Conservation (phyloP, 2,329 filamentous ascomycete species). For the Trichoderma lentiforme region DNA sequence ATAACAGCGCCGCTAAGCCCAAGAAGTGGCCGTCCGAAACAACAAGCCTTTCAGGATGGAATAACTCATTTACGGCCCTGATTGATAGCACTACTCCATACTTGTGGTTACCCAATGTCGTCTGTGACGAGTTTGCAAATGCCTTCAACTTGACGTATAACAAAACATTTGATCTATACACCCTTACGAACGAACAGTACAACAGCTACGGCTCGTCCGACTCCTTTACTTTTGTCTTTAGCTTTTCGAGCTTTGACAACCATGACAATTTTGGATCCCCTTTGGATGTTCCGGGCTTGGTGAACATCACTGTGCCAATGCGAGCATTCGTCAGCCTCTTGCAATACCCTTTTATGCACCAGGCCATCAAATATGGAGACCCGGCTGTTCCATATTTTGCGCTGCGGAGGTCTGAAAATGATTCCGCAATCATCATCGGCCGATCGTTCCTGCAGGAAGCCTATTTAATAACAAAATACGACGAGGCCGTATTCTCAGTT, state of each 20-base stretch:
- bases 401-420: constrained; percentile 53
- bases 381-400: constrained; percentile 61
- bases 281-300: constrained; percentile 46
- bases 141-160: constrained; percentile 65
- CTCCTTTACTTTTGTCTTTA: constrained; percentile 55
- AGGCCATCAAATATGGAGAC: constrained; percentile 42
- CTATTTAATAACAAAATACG: constrained; percentile 56
- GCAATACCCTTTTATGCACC: constrained; percentile 47
- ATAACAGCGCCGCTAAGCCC: constrained; percentile 27
- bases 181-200: constrained; percentile 57
- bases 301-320: constrained; percentile 54
- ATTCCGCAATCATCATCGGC: constrained; percentile 59
- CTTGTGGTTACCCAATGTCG: constrained; percentile 57
- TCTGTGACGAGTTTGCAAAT: constrained; percentile 63
- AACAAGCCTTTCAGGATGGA: constrained; percentile 42
- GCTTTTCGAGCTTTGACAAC: constrained; percentile 54
- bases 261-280: constrained; percentile 50
- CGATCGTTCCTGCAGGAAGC: constrained; percentile 69
- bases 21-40: constrained; percentile 40
- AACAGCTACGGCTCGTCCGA: constrained; percentile 42
- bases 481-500: constrained; percentile 50
- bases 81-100: constrained; percentile 65
- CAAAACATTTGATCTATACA: constrained; percentile 60
- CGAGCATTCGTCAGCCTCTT: constrained; percentile 49
- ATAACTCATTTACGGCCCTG: constrained; percentile 47